Evolutionary conservation across 805 yeast species (phyloP).

Genomic region (Monosporozyma aerobia): DNA sequence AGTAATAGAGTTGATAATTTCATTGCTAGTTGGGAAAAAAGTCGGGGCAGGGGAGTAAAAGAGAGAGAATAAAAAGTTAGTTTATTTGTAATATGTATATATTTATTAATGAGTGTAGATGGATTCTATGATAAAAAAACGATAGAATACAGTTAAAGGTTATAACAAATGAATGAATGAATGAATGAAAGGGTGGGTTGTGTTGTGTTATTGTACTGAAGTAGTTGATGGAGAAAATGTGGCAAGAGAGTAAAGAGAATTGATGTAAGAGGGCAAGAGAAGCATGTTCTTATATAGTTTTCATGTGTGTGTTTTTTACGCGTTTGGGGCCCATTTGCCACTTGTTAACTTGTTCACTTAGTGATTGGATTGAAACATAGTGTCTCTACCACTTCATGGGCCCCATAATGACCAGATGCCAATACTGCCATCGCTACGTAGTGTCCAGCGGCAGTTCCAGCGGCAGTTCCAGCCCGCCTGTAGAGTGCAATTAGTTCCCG

Average conservation of each 20-base stretch:
- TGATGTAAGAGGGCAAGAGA: background rate
- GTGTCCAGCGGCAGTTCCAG: too few relatives aligned
- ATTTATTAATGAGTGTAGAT: background rate
- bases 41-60: background rate
- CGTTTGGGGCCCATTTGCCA: too few relatives aligned
- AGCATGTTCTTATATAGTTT: too few relatives aligned
- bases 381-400: too few relatives aligned
- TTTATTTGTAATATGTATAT: background rate
- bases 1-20: slow-evolving; percentile 4
- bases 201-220: too few relatives aligned
- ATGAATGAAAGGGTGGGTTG: background rate
- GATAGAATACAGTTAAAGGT: background rate
- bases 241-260: background rate
- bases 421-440: too few relatives aligned
- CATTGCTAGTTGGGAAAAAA: background rate
- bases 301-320: too few relatives aligned
- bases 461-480: background rate
- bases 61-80: background rate
- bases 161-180: too few relatives aligned
- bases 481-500: background rate
- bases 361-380: background rate
- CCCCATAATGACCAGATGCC: too few relatives aligned
- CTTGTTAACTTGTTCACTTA: too few relatives aligned
- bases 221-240: too few relatives aligned
- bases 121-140: background rate